Conservation (phyloP, 2,329 filamentous ascomycete genomes). For the Graphilbum sp. region DNA sequence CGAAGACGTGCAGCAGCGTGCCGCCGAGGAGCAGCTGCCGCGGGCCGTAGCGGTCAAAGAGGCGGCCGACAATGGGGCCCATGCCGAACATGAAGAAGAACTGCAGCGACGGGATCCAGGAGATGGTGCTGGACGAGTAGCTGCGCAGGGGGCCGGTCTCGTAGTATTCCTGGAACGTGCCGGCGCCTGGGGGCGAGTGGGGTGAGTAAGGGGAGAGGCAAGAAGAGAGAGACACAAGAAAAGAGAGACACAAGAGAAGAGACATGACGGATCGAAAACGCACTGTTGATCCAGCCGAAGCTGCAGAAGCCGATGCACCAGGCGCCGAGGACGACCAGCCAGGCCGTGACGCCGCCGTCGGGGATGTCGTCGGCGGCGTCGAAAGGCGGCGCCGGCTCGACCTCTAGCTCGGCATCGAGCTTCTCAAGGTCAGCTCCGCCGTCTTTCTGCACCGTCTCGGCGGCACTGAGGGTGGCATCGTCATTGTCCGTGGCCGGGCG, state of each 20-base stretch:
- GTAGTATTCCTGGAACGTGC: constrained; percentile 44
- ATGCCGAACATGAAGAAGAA: constrained; percentile 29
- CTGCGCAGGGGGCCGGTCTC: constrained; percentile 26
- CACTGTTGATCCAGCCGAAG: constrained; percentile 24
- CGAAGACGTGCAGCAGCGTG: constrained; percentile 34
- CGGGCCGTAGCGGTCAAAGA: constrained; percentile 44
- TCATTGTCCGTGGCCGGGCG: too few species aligned
- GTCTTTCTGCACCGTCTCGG: too few species aligned
- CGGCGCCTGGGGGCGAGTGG: constrained; percentile 17
- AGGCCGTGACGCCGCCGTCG: constrained; percentile 16
- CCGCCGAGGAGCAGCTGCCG: constrained; percentile 30
- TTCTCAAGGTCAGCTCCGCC: too few species aligned
- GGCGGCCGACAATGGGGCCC: constrained; percentile 39
- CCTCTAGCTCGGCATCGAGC: too few species aligned
- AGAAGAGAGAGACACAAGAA: not conserved
- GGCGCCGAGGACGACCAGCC: constrained; percentile 22
- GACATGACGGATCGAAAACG: not conserved
- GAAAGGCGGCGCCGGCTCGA: too few species aligned
- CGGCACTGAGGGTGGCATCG: too few species aligned
- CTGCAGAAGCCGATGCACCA: constrained; percentile 25
- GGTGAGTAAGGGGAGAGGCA: not conserved
- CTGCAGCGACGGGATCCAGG: constrained; percentile 42
- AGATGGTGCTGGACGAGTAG: constrained; percentile 36
- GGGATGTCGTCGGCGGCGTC: too few species aligned
- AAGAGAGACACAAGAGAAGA: not conserved